Evolutionary conservation across 805 yeast species (phyloP), one percentile per base, ranked within the genome.

Genomic region (Saccharomycopsis sp.): DNA sequence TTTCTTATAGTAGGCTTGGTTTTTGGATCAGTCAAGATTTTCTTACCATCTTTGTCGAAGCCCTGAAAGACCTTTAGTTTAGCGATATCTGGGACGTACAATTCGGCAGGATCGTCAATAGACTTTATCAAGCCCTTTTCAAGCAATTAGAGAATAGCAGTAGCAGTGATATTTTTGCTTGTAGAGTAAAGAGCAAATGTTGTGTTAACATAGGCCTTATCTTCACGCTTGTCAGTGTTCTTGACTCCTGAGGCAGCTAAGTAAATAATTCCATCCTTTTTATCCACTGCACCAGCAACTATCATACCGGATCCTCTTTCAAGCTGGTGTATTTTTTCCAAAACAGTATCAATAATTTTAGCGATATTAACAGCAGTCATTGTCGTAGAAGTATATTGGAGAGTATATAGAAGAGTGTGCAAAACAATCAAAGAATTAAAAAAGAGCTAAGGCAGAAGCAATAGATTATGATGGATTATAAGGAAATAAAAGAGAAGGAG

Each of bases 131-230:
- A 47, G 0, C 74, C 75, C 44, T 61, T 58, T 49, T 73, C 76
- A 42, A 67, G 62, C 51, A 71, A 64, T 52, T 70, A 73, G 54
- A 73, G 65, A n/a, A 64, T 56, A 7, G 69, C 73, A 24, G 70
- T 67, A 2, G 65, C 57, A n/a, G 72, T 66, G n/a, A 70, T 34
- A 5, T 71, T 58, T 59, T 72, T 72, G 17, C 75, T 66, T 41
- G 69, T 65, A 0, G 75, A 72, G 57, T 65, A 72, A 23, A 71
- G 59, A 49, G 68, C 63, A 55, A 69, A 67, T 2, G 62, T 55
- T 15, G 66, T 61, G 54, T 70, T 70, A 3, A 58, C 60, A 22
- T 64, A 47, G 41, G 56, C 56, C 23, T 55, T 57, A 24, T 56
- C 55, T n/a, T 54, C 38, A 17, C 57, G 58, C 15, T 55, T 34